Conservation (phyloP, 2,329 filamentous ascomycete genomes). For the Fusarium avenaceum region DNA sequence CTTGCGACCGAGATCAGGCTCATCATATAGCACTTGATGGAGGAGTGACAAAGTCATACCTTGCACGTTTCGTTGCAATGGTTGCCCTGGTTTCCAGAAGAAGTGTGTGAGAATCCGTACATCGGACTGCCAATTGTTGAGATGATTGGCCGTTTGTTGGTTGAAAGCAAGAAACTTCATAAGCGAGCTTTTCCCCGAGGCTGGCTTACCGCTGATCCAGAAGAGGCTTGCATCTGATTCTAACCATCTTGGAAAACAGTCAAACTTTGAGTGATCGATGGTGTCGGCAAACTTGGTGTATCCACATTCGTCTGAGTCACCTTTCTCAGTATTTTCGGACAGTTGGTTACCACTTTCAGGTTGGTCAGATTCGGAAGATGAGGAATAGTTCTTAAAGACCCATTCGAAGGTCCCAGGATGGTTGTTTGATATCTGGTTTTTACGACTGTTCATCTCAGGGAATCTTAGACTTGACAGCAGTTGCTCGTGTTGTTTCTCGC, state of each 20-base stretch:
- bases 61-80: neutral
- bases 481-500: too few relatives aligned
- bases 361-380: too few relatives aligned
- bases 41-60: neutral
- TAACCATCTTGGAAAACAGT: too few relatives aligned
- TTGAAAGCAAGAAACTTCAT: neutral
- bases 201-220: slow-evolving; percentile 6
- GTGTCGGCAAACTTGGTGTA: too few relatives aligned
- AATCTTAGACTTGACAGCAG: too few relatives aligned
- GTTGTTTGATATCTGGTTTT: too few relatives aligned
- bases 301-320: too few relatives aligned
- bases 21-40: neutral
- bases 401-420: too few relatives aligned
- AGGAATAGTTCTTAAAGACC: neutral
- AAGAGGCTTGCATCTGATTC: neutral
- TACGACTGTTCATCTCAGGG: too few relatives aligned
- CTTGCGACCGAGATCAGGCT: neutral
- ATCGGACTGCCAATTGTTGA: neutral
- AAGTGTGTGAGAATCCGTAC: neutral
- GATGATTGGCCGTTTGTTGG: fast-evolving
- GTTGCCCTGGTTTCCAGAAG: slow-evolving; percentile 1
- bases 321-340: too few relatives aligned
- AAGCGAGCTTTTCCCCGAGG: neutral
- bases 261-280: too few relatives aligned
- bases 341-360: neutral